Conservation (phyloP, 2,329 filamentous ascomycete genomes). For the Celoporthe dispersa region DNA sequence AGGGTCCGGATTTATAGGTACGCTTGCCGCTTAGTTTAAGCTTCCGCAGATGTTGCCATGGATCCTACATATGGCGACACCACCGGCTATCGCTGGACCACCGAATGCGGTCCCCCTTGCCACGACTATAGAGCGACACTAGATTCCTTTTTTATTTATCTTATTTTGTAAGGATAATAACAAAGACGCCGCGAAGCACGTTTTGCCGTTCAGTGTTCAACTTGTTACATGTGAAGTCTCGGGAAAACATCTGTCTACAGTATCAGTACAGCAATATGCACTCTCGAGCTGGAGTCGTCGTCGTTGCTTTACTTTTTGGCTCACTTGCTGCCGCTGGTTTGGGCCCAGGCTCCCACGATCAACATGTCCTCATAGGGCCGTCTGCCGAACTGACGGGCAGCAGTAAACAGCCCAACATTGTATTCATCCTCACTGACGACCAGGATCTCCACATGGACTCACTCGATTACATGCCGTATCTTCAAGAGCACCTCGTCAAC, state of each 20-base stretch:
- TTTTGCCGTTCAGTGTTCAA: not conserved
- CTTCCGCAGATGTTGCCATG: not conserved
- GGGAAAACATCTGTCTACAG: not conserved
- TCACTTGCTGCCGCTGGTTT: not conserved
- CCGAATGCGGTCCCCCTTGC: not conserved
- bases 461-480: constrained; percentile 58
- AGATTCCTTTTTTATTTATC: no score
- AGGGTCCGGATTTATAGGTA: no score
- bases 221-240: not conserved
- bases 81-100: not conserved
- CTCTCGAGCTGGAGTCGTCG: not conserved
- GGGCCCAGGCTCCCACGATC: not conserved
- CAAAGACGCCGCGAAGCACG: not conserved
- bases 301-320: not conserved
- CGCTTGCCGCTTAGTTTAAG: not conserved
- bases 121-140: no score
- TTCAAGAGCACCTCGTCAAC: constrained; percentile 58
- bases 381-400: not conserved
- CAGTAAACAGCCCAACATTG: constrained; percentile 52
- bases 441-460: constrained; percentile 67
- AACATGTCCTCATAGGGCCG: constrained; percentile 2
- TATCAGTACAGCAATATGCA: not conserved
- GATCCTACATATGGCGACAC: not conserved
- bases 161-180: not conserved
- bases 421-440: constrained; percentile 69